Base-by-base conservation (phyloP, 169 alveolate species). In the Plasmodium cynomolgi region DNA sequence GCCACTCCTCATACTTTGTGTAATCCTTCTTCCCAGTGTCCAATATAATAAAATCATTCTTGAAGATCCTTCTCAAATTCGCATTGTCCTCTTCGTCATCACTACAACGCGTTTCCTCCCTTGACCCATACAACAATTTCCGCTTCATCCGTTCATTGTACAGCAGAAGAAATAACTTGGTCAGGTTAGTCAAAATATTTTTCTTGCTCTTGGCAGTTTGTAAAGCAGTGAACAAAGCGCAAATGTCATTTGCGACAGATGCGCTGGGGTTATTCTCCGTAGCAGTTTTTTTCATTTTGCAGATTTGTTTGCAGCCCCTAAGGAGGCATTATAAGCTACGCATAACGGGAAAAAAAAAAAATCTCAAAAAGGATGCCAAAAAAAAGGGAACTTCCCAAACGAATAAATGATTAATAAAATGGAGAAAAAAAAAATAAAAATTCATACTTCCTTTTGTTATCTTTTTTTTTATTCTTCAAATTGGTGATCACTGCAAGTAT, bases 1-100 rank as follows among this genome's bases (percentile, higher is more conserved):
- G 47, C 95, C 95, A 91, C 34, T 72, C 26, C 13, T 91, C 95
- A 50, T 91, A 91, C 56, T 91, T 73, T 47, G 83, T 91, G 56
- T 71, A 91, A 1, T 20, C 47, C 68, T 26, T 90, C n/a, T 23
- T 71, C 4, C 77, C 62, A 3, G 15, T 80, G 13, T 81, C 77
- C 23, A 91, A 44, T 15, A 91, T 91, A 17, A 91, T 72, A 20
- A 26, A 34, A 72, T 91, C 84, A 20, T 75, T 91, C 29, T 73
- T 81, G 77, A 91, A 71, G 47, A 91, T 17, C 9, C 62, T 31
- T 50, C 83, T 88, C 54, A 88, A 88, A 37, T 72, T 88, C 2
- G 17, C 29, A 23, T 84, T 29, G 29, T 84, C 92, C 50, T 85
- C 62, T 44, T 81, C 91, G 47, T 72, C 54, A 41, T 15, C 50